Conservation (phyloP, 176 grass and related monocot species). For the Poa pratensis region DNA sequence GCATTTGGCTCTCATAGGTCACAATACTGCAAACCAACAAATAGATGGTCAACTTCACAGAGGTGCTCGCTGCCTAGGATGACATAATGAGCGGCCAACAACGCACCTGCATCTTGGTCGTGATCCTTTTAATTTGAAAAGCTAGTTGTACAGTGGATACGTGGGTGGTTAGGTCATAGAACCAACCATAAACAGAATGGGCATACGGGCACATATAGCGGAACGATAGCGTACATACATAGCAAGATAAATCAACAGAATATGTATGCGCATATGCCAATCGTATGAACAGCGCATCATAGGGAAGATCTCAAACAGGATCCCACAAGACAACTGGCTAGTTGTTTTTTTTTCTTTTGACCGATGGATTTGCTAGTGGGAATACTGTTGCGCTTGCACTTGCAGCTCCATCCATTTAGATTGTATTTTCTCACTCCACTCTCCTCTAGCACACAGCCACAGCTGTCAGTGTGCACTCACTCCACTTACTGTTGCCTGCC, state of each 20-base stretch:
- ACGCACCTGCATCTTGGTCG: conserved; percentile 48
- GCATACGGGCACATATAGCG: conserved; percentile 35
- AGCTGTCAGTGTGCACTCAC: conserved; percentile 48
- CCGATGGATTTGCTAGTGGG: conserved; percentile 32
- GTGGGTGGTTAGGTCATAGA: conserved; percentile 48
- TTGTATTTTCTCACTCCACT: conserved; percentile 47
- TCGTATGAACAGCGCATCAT: conserved; percentile 41
- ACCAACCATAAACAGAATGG: conserved; percentile 43
- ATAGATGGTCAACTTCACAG: conserved; percentile 53
- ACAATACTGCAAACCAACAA: conserved; percentile 30
- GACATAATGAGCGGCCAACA: conserved; percentile 64
- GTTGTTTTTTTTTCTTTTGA: conserved; percentile 39
- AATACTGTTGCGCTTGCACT: conserved; percentile 55
- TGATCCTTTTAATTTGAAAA: conserved; percentile 41
- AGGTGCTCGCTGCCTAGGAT: conserved; percentile 63
- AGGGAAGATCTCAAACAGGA: conserved; percentile 65
- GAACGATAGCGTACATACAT: conserved; percentile 26
- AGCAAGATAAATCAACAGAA: conserved; percentile 49
- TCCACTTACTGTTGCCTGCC: conserved; percentile 44
- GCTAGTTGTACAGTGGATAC: conserved; percentile 40
- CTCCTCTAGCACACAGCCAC: conserved; percentile 43
- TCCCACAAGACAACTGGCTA: conserved; percentile 40
- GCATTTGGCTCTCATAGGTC: conserved; percentile 44
- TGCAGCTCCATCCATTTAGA: conserved; percentile 49
- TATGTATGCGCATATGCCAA: conserved; percentile 40